Percentiles rank a stretch among this genome's conserved stretches.
Conservation (phyloP, 257 asterid species). For the Solanum corneliomulleri region DNA sequence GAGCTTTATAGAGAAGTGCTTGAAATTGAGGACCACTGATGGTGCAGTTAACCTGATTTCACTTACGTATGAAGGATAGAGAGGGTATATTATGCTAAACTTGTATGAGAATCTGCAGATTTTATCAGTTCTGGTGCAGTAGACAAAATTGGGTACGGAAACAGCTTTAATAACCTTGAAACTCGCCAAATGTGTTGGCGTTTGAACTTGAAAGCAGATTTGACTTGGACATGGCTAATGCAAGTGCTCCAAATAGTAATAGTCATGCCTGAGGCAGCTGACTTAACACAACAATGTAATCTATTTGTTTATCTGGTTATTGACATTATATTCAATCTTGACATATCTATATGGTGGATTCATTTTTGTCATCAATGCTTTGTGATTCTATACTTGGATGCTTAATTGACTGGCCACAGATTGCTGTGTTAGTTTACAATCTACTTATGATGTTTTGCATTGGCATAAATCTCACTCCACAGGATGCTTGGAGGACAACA, state of each 20-base stretch:
- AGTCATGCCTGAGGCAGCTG: not conserved
- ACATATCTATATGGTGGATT: not conserved
- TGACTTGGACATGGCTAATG: not conserved
- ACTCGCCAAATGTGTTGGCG: not conserved
- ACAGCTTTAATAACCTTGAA: not conserved
- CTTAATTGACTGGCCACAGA: not conserved
- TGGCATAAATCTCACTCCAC: not conserved
- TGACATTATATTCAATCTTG: not conserved
- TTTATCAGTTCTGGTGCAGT: not conserved
- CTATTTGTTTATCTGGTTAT: not conserved
- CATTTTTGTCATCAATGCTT: not conserved
- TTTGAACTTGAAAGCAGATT: not conserved
- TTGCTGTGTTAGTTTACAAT: not conserved
- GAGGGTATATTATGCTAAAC: not conserved
- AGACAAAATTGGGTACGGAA: not conserved
- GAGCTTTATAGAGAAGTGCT: not conserved
- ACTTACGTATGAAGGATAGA: not conserved
- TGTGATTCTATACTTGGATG: not conserved
- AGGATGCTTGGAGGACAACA: slow-evolving; percentile 95
- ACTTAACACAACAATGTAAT: not conserved
- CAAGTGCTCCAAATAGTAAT: not conserved
- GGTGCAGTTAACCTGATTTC: not conserved
- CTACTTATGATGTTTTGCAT: not conserved
- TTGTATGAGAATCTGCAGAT: not conserved
- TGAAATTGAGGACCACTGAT: not conserved